These are phyloP conservation scores for Aureobasidium lini DNA, from an alignment of 2,329 filamentous ascomycete genomes.

Conservation along the genomic window DNA sequence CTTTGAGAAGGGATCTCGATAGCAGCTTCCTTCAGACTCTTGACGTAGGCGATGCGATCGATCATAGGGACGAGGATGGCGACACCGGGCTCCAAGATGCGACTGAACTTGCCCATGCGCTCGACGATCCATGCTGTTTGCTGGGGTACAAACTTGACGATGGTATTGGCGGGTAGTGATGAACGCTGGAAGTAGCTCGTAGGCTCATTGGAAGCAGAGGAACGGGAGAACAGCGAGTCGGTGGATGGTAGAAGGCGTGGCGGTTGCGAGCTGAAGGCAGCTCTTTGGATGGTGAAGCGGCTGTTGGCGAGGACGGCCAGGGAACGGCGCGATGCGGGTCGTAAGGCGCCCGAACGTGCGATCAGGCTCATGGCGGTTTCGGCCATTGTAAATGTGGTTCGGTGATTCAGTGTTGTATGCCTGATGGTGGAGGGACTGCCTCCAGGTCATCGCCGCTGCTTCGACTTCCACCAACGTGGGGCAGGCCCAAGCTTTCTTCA, in stretches of 20 bases:
- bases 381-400: neutral
- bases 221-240: slow-evolving; percentile 29
- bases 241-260: slow-evolving; percentile 22
- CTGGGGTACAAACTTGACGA: slow-evolving; percentile 96
- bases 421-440: neutral
- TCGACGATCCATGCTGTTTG: slow-evolving; percentile 99
- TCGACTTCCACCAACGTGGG: neutral
- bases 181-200: slow-evolving; percentile 38
- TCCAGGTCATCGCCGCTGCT: neutral
- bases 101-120: slow-evolving; percentile 96
- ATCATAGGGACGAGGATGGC: slow-evolving; percentile 83
- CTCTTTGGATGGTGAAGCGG: slow-evolving; percentile 17
- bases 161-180: slow-evolving; percentile 79
- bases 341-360: slow-evolving; percentile 32
- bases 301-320: slow-evolving; percentile 27
- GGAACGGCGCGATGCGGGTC: slow-evolving; percentile 25
- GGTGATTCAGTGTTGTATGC: neutral
- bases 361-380: slow-evolving; percentile 4
- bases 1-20: slow-evolving; percentile 97
- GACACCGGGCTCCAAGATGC: slow-evolving; percentile 85
- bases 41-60: slow-evolving; percentile 95
- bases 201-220: slow-evolving; percentile 19
- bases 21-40: slow-evolving; percentile 90
- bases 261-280: slow-evolving; percentile 14
- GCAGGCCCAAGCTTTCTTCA: neutral